These are phyloP conservation scores for Myochromella boudieri DNA, from an alignment of 768 basidiomycete species.

Conservation along the genomic window DNA sequence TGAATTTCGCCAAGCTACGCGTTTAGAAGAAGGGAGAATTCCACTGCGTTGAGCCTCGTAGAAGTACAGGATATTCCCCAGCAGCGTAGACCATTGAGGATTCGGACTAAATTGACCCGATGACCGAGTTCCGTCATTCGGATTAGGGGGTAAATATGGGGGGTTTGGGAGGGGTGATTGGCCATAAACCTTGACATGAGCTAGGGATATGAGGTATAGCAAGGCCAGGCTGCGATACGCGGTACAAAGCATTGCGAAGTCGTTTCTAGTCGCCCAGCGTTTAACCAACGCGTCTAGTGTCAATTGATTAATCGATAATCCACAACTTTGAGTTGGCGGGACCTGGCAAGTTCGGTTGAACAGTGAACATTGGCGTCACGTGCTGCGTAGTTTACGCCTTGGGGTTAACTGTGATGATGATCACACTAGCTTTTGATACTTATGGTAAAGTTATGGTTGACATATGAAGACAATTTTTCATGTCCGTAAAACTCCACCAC, in stretches of 20 bases:
- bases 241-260: slow-evolving; percentile 17
- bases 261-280: slow-evolving; percentile 2
- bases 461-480: too few species aligned
- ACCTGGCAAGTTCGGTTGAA: too few species aligned
- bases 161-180: slow-evolving; percentile 67
- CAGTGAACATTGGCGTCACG: too few species aligned
- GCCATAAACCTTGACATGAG: slow-evolving; percentile 33
- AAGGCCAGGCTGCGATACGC: slow-evolving; percentile 20
- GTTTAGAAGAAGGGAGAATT: slow-evolving; percentile 59
- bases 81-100: slow-evolving; percentile 76
- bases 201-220: slow-evolving; percentile 16
- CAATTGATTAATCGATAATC: too few species aligned
- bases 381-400: too few species aligned
- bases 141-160: slow-evolving; percentile 62
- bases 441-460: too few species aligned
- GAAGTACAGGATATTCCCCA: slow-evolving; percentile 83
- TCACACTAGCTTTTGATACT: too few species aligned
- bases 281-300: not conserved
- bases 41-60: slow-evolving; percentile 93
- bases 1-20: slow-evolving; percentile 87
- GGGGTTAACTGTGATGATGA: too few species aligned
- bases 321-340: too few species aligned
- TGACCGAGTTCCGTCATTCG: slow-evolving; percentile 51
- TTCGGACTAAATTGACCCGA: slow-evolving; percentile 52
- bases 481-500: too few species aligned